Evolutionary conservation across 2,329 filamentous ascomycete genomes (phyloP), one percentile per base, ranked within the genome.

Genomic region (Arthrobotrys conoides): DNA sequence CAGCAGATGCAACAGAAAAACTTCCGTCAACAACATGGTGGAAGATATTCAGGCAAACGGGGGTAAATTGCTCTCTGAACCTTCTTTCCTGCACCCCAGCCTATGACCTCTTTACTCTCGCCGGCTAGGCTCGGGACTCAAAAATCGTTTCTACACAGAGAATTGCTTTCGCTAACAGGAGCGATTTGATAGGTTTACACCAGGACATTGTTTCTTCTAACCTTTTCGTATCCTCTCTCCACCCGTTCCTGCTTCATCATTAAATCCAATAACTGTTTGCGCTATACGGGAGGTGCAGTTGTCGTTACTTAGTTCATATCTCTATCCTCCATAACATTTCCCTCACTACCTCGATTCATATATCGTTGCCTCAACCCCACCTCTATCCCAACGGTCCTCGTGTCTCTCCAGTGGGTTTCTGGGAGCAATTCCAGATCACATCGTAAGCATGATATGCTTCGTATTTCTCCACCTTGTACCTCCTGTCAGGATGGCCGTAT

Each of bases 11-110:
- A 44, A 18, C 57, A 59, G 16, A 36, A 41, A 2, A 41, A 55
- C 36, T 33, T 33, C 36, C 66, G 66, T 10, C 38, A 61, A 3
- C 46, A 71, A 10, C 24, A 51, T 16, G 68, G 46, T 12, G 41
- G 55, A 6, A 8, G 44, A 1, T 36, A 64, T 16, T 12, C 22
- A 2, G 67, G 44, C 12, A 64, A 64, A 30, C 44, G 36, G 27
- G 61, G 69, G 20, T 68, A 38, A 57, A 38, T 59, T 12, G 14
- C 33, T 38, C 33, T 8, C 38, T 38, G 14, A 18, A 20, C 4
- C 8, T 9, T 10, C n/a, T 20, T 59, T 38, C 30, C 2, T 36
- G n/a, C 27, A 30, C 27, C 6, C 6, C 6, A 30, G 3, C 27
- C 27, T 30, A n/a, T 30, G n/a, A 27, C n/a, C 22, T 10, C 49